Conservation (phyloP, 2,329 filamentous ascomycete species). For the Ustulina deusta region DNA sequence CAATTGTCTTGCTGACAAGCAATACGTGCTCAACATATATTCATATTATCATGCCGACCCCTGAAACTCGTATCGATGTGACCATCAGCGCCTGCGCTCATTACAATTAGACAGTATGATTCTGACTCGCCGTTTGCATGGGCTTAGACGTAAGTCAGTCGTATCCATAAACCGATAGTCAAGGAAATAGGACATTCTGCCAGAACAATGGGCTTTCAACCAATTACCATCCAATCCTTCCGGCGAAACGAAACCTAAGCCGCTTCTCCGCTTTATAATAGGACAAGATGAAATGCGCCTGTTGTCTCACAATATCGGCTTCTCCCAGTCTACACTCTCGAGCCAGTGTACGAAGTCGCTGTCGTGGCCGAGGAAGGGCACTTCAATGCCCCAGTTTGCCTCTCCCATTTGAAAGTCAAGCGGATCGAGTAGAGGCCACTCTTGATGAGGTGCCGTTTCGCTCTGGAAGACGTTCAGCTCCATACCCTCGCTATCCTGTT, state of each 20-base stretch:
- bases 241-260: not conserved
- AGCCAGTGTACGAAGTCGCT: slow-evolving; percentile 54
- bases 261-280: not conserved
- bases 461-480: slow-evolving; percentile 34
- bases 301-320: slow-evolving; percentile 33
- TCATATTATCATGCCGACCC: slow-evolving; percentile 2
- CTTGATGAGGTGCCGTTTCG: slow-evolving; percentile 37
- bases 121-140: not conserved
- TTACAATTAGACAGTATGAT: slow-evolving; percentile 19
- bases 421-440: slow-evolving; percentile 41
- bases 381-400: slow-evolving; percentile 47
- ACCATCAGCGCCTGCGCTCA: slow-evolving; percentile 1
- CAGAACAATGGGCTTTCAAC: not conserved
- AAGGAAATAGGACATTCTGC: not conserved
- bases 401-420: slow-evolving; percentile 45
- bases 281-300: not conserved
- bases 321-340: slow-evolving; percentile 52
- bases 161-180: not conserved
- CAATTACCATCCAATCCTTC: not conserved
- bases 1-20: not conserved
- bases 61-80: not conserved
- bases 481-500: slow-evolving; percentile 33
- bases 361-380: slow-evolving; percentile 50
- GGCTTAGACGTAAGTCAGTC: not conserved
- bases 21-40: not conserved